A percentile compares a stretch with the other conserved stretches of the same genome.
These are phyloP conservation scores for Hypocreales sp. DNA, from an alignment of 2,329 filamentous ascomycete species.

Conservation along the genomic window DNA sequence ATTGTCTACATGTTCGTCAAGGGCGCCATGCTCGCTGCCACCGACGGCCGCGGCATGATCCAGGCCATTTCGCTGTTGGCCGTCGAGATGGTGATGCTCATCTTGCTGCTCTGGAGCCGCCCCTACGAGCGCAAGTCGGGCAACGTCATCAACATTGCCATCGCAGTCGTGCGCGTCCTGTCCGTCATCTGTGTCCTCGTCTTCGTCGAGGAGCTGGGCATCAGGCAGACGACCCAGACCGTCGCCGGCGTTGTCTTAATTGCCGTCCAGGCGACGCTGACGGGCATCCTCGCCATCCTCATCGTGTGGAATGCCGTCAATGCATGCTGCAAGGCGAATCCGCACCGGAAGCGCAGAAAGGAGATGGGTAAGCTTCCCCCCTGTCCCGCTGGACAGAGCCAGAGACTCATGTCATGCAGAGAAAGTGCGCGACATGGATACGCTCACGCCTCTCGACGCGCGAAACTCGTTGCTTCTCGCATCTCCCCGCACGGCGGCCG, in stretches of 20 bases:
- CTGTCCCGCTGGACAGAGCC: neutral
- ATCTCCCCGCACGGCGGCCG: constrained; percentile 19
- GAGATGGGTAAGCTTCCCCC: constrained; percentile 57
- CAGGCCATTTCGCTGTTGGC: constrained; percentile 70
- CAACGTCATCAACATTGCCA: constrained; percentile 86
- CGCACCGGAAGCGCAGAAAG: constrained; percentile 77
- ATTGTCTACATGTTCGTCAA: constrained; percentile 87
- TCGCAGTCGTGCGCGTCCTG: constrained; percentile 76
- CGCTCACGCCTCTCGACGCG: constrained; percentile 72
- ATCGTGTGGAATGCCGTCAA: constrained; percentile 83
- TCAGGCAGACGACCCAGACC: constrained; percentile 84
- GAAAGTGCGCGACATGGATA: constrained; percentile 64
- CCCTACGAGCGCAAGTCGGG: constrained; percentile 78
- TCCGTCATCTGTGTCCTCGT: constrained; percentile 81
- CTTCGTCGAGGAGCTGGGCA: constrained; percentile 85
- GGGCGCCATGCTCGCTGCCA: constrained; percentile 71
- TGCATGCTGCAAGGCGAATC: constrained; percentile 71
- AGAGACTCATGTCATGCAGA: constrained; percentile 29
- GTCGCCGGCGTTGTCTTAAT: constrained; percentile 88
- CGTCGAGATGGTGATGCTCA: constrained; percentile 67
- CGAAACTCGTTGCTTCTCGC: constrained; percentile 74
- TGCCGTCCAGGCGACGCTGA: constrained; percentile 75
- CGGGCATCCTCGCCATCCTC: constrained; percentile 68
- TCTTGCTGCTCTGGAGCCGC: constrained; percentile 65
- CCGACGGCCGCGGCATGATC: constrained; percentile 67